These are phyloP conservation scores for Cystofilobasidium ferigula DNA, from an alignment of 768 basidiomycete species.

Conservation along the genomic window DNA sequence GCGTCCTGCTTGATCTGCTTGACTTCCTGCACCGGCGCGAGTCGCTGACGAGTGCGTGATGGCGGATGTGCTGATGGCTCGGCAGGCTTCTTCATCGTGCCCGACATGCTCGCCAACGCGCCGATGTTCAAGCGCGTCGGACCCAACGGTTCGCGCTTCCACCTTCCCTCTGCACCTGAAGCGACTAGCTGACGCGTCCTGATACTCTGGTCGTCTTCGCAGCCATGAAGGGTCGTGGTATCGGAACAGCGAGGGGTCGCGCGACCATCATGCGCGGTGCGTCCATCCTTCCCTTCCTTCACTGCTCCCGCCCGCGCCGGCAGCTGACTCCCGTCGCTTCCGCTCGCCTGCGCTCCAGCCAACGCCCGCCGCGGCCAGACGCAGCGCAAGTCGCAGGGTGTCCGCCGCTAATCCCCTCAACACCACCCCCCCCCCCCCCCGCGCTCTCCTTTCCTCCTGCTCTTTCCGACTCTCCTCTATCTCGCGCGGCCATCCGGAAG, in stretches of 20 bases:
- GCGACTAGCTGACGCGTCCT: too few relatives aligned
- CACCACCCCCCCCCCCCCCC: too few relatives aligned
- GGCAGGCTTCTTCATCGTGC: constrained; percentile 87
- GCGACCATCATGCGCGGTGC: constrained; percentile 95
- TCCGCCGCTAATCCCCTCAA: constrained; percentile 25
- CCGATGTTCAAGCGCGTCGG: constrained; percentile 99
- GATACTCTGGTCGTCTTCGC: neutral
- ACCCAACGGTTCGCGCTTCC: constrained; percentile 48
- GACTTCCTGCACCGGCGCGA: neutral
- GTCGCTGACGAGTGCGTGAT: neutral
- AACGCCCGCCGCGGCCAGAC: constrained; percentile 22
- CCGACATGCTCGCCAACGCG: constrained; percentile 97
- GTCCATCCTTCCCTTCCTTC: constrained; percentile 37
- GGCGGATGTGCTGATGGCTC: constrained; percentile 27
- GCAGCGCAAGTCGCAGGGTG: constrained; percentile 21
- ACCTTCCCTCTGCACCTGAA: neutral
- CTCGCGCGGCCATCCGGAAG: too few relatives aligned
- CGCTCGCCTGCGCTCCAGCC: neutral
- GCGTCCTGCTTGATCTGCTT: neutral
- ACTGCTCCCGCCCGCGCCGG: neutral
- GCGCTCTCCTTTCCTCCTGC: too few relatives aligned
- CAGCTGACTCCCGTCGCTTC: neutral
- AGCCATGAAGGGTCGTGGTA: constrained; percentile 93
- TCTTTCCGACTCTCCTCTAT: too few relatives aligned
- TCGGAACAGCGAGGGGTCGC: constrained; percentile 95